phyloP scores from a whole-genome alignment of 495 filamentous ascomycete species.

The Amorphotheca resinae region DNA sequence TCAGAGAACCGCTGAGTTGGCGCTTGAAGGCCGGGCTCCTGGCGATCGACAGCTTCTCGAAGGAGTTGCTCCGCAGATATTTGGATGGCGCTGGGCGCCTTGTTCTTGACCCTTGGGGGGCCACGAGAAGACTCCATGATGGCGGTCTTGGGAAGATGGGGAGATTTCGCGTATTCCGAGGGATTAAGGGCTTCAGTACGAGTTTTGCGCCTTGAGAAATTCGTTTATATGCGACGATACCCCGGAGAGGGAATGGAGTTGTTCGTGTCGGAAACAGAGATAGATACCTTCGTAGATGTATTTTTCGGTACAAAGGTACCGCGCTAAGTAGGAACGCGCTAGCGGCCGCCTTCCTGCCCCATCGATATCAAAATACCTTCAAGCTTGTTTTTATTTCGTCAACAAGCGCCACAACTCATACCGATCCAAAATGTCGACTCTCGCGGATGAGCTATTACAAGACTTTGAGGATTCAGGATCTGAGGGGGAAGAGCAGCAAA shows the following conservation, averaged over 20 bases:
- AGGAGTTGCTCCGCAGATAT: slow-evolving; percentile 96
- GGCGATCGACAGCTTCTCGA: slow-evolving; percentile 93
- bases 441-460: slow-evolving; percentile 72
- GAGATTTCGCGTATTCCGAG: neutral
- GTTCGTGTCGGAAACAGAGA: too few species aligned
- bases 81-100: slow-evolving; percentile 75
- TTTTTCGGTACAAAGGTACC: neutral
- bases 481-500: slow-evolving; percentile 42
- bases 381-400: neutral
- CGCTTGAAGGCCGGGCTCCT: slow-evolving; percentile 76
- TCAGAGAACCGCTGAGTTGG: slow-evolving; percentile 94
- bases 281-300: too few species aligned
- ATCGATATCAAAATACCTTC: neutral
- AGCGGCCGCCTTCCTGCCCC: neutral
- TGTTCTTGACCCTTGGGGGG: slow-evolving; percentile 95
- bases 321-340: neutral
- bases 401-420: neutral
- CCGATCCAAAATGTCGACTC: slow-evolving; percentile 48
- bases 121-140: slow-evolving; percentile 89
- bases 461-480: slow-evolving; percentile 76
- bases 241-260: too few species aligned
- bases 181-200: too few species aligned
- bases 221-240: too few species aligned
- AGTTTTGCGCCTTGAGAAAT: too few species aligned
- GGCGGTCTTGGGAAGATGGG: slow-evolving; percentile 4